These are phyloP conservation scores for Leccinum obscurum DNA, from an alignment of 768 basidiomycete genomes.

Conservation along the genomic window DNA sequence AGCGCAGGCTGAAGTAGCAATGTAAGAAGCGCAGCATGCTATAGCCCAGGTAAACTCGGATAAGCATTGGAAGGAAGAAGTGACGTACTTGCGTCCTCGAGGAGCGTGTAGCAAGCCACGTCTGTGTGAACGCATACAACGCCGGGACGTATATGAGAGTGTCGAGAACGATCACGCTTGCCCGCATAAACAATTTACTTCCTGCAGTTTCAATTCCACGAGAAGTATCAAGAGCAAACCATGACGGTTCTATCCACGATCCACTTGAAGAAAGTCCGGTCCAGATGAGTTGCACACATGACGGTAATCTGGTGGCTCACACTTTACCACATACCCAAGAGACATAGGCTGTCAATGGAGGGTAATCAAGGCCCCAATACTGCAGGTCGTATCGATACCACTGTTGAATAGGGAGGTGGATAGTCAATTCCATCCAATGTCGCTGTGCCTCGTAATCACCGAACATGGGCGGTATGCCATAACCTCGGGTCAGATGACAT, in stretches of 20 bases:
- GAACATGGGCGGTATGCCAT: conserved; percentile 74
- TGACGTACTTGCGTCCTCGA: conserved; percentile 70
- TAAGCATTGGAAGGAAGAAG: not conserved
- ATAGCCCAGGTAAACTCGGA: conserved; percentile 5
- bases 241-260: conserved; percentile 49
- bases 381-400: conserved; percentile 91
- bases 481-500: conserved; percentile 42
- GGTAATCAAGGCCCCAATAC: conserved; percentile 97
- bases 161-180: conserved; percentile 70
- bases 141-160: conserved; percentile 74
- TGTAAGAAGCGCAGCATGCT: conserved; percentile 60
- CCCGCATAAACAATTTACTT: conserved; percentile 79
- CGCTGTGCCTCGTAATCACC: conserved; percentile 94
- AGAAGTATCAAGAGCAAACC: conserved; percentile 72
- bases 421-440: conserved; percentile 93
- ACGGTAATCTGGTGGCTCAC: conserved; percentile 45
- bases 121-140: conserved; percentile 59
- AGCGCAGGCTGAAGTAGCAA: conserved; percentile 83
- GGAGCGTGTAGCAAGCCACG: conserved; percentile 70
- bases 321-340: conserved; percentile 81
- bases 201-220: conserved; percentile 68
- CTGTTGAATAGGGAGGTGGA: conserved; percentile 66
- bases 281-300: conserved; percentile 5
- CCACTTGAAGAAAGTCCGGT: conserved; percentile 39
- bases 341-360: conserved; percentile 87